Percentiles rank a stretch among this genome's conserved stretches.
Conservation (phyloP, 441 rosid genomes). For the Biscutella laevigata region DNA sequence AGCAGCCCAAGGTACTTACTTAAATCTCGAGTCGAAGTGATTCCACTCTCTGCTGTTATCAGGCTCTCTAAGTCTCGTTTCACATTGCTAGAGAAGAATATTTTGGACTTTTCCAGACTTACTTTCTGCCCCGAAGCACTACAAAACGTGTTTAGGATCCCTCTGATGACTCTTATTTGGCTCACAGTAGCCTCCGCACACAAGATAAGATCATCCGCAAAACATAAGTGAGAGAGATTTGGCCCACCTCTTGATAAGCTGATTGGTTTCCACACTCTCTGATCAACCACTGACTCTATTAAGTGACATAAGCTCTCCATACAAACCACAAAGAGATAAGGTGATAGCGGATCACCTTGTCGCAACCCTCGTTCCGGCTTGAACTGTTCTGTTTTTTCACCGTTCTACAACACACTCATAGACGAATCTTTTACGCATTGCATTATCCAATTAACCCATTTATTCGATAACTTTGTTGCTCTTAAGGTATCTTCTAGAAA, state of each 20-base stretch:
- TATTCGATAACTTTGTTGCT: background rate
- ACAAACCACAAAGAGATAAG: background rate
- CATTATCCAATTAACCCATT: background rate
- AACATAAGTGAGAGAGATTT: background rate
- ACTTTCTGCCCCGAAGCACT: background rate
- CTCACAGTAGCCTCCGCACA: background rate
- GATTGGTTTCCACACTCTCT: background rate
- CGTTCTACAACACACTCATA: background rate
- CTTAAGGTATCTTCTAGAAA: background rate
- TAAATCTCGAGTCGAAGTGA: background rate
- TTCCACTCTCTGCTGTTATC: background rate
- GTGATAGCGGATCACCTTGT: background rate
- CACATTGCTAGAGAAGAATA: background rate
- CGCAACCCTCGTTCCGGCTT: background rate
- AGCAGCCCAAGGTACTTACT: background rate
- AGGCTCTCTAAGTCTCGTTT: rapidly evolving
- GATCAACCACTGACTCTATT: background rate
- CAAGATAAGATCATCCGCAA: background rate
- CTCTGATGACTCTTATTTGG: background rate
- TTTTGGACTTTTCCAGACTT: background rate
- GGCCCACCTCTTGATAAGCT: background rate
- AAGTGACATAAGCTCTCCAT: background rate
- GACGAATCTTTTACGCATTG: background rate
- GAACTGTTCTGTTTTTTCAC: background rate
- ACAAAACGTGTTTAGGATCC: background rate